Conservation (phyloP, 2,329 filamentous ascomycete species). For the Fusarium camptoceras region DNA sequence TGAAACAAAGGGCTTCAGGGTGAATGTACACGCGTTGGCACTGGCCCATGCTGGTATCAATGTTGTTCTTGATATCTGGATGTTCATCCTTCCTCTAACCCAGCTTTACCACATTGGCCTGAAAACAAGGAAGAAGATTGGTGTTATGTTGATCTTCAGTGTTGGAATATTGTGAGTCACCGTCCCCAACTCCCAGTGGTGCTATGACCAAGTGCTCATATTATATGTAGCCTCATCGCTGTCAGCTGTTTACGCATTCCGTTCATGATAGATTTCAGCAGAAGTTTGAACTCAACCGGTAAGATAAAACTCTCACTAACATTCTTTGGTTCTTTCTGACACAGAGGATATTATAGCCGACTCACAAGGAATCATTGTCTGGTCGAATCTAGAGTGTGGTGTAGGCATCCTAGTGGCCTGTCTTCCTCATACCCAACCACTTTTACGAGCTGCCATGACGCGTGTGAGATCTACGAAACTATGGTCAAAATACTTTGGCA, state of each 20-base stretch:
- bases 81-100: slow-evolving; percentile 2
- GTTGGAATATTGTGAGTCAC: slow-evolving; percentile 1
- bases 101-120: background rate
- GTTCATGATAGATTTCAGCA: background rate
- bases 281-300: slow-evolving; percentile 3
- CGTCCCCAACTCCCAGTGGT: rapidly evolving
- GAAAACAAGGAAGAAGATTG: background rate
- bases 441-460: background rate
- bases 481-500: no score
- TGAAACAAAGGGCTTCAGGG: rapidly evolving
- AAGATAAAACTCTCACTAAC: rapidly evolving
- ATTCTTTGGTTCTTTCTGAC: background rate
- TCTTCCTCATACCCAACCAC: slow-evolving; percentile 1
- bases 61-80: slow-evolving; percentile 6
- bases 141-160: slow-evolving; percentile 3
- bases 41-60: background rate
- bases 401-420: slow-evolving; percentile 14
- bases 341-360: background rate
- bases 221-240: background rate
- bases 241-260: slow-evolving; percentile 5
- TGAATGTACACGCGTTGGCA: background rate
- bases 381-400: slow-evolving; percentile 7
- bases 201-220: background rate
- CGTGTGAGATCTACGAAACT: background rate
- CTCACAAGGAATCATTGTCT: slow-evolving; percentile 1